phyloP scores from a whole-genome alignment of 768 basidiomycete genomes.

The Russula virescens region DNA sequence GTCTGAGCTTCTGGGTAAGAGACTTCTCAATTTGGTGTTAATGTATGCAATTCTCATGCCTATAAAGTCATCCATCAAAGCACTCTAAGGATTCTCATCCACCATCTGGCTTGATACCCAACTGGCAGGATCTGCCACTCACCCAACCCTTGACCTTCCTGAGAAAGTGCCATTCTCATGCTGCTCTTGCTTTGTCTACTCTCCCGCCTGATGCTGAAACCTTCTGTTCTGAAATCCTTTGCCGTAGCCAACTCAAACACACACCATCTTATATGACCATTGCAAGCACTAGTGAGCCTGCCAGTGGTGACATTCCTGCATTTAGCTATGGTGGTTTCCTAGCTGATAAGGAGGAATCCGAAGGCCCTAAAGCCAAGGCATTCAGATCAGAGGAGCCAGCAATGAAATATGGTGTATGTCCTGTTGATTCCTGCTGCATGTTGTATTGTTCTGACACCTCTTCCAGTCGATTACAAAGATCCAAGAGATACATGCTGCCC shows the following conservation, averaged over 20 bases:
- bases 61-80: too few species aligned
- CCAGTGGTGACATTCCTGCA: background rate
- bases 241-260: too few species aligned
- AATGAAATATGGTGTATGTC: background rate
- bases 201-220: too few species aligned
- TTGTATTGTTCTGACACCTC: background rate
- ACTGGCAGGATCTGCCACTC: background rate
- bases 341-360: background rate
- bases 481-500: background rate
- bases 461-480: background rate
- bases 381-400: background rate
- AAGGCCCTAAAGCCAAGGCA: background rate
- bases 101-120: background rate
- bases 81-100: background rate
- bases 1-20: too few species aligned
- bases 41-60: too few species aligned
- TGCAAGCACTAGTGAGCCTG: background rate
- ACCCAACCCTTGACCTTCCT: background rate
- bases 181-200: too few species aligned
- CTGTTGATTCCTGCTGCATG: background rate
- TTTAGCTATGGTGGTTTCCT: background rate
- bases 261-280: too few species aligned
- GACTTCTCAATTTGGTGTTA: too few species aligned
- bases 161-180: background rate
- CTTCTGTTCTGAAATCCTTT: too few species aligned